phyloP scores from a whole-genome alignment of 1,284 basidiomycete genomes.

The Trametes pubescens region DNA sequence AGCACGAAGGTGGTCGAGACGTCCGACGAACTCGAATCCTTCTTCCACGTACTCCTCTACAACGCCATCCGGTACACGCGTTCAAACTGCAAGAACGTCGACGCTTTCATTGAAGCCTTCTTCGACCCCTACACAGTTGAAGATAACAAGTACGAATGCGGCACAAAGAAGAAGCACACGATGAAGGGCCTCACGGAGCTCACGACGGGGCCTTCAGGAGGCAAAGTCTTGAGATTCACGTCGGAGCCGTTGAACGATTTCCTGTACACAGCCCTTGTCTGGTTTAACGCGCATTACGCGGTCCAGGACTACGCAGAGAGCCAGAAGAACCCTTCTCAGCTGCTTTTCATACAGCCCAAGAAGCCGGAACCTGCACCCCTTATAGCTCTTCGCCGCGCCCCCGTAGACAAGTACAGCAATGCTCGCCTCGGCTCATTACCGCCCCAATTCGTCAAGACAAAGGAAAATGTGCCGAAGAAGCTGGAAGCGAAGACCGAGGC shows the following conservation, averaged over 20 bases:
- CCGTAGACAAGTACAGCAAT: no score
- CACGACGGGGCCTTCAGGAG: background rate
- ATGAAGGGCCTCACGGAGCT: background rate
- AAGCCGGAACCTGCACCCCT: no score
- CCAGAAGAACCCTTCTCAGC: background rate
- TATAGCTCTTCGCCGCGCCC: no score
- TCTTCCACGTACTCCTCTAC: constrained; percentile 26
- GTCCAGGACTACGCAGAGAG: background rate
- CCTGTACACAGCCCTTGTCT: constrained; percentile 1
- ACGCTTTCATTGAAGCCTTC: constrained; percentile 12
- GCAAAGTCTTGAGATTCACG: background rate
- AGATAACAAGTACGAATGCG: background rate
- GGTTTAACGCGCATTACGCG: constrained; percentile 19
- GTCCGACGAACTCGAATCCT: constrained; percentile 26
- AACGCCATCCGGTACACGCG: constrained; percentile 18
- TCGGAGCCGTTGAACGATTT: constrained; percentile 4
- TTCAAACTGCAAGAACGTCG: constrained; percentile 3
- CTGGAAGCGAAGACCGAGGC: no score
- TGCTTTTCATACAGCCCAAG: background rate
- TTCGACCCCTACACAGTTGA: constrained; percentile 14
- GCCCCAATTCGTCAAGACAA: no score
- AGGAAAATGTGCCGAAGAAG: no score
- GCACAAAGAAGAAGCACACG: no score
- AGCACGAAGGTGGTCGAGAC: constrained; percentile 8
- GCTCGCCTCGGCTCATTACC: no score